Percentiles rank a stretch among this genome's conserved stretches.
Evolutionary conservation across 2,329 filamentous ascomycete species (phyloP).

Genomic region (Pseudofabraea citricarpa): DNA sequence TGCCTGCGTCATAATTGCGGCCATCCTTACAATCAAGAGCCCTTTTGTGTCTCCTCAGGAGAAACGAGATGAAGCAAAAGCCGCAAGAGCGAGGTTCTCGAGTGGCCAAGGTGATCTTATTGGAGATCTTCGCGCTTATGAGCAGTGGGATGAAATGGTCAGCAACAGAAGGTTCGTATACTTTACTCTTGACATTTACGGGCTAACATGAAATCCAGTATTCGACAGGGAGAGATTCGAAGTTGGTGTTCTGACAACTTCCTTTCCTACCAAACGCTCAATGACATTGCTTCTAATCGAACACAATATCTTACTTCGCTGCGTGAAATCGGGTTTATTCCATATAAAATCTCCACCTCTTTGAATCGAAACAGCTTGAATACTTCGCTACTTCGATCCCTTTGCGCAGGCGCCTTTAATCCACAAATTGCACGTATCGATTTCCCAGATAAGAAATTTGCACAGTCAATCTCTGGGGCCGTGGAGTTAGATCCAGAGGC

Average conservation of each 20-base stretch:
- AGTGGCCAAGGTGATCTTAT: slow-evolving; percentile 80
- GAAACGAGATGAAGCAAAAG: slow-evolving; percentile 75
- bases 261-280: slow-evolving; percentile 75
- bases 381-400: slow-evolving; percentile 27
- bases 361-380: slow-evolving; percentile 45
- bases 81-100: slow-evolving; percentile 70
- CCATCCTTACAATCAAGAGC: slow-evolving; percentile 83
- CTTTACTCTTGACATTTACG: neutral
- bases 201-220: slow-evolving; percentile 14
- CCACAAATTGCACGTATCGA: slow-evolving; percentile 90
- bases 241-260: slow-evolving; percentile 83
- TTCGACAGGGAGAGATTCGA: slow-evolving; percentile 59
- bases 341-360: slow-evolving; percentile 21
- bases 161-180: slow-evolving; percentile 40
- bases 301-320: slow-evolving; percentile 82
- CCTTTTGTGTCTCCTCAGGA: slow-evolving; percentile 84
- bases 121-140: slow-evolving; percentile 79
- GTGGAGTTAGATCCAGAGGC: slow-evolving; percentile 93
- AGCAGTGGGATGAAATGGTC: slow-evolving; percentile 71
- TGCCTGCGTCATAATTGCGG: slow-evolving; percentile 80
- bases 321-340: slow-evolving; percentile 77
- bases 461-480: slow-evolving; percentile 77
- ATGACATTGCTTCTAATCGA: slow-evolving; percentile 82
- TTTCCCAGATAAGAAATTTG: slow-evolving; percentile 94
- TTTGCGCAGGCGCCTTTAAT: slow-evolving; percentile 44